Conservation (phyloP, 2,329 filamentous ascomycete species). For the Aureobasidium vineae region DNA sequence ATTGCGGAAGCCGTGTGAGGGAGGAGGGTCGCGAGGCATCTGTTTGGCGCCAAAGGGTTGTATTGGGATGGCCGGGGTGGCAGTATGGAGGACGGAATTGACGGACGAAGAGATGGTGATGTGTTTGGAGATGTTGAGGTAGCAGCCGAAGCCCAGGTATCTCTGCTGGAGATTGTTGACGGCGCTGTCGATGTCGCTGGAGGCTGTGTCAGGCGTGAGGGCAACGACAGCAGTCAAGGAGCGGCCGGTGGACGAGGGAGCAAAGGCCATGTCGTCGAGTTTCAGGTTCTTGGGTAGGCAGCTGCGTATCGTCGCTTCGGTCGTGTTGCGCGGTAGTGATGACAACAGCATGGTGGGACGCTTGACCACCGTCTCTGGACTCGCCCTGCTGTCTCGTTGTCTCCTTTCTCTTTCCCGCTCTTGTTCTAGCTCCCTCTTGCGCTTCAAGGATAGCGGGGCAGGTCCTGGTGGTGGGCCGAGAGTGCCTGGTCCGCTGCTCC, state of each 20-base stretch:
- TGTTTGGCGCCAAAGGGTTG: constrained; percentile 72
- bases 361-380: constrained; percentile 28
- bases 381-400: background rate
- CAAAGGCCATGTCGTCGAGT: constrained; percentile 74
- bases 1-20: constrained; percentile 45
- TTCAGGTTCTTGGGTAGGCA: constrained; percentile 55
- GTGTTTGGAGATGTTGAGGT: constrained; percentile 71
- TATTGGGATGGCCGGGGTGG: background rate
- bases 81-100: constrained; percentile 51
- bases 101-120: constrained; percentile 20
- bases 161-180: constrained; percentile 77
- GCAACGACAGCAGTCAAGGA: constrained; percentile 77
- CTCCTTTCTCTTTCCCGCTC: constrained; percentile 16
- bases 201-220: constrained; percentile 74
- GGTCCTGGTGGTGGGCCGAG: constrained; percentile 45
- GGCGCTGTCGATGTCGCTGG: constrained; percentile 76
- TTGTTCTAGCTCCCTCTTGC: constrained; percentile 37
- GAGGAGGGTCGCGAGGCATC: constrained; percentile 43
- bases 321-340: constrained; percentile 54
- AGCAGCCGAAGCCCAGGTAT: constrained; percentile 82
- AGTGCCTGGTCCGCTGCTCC: constrained; percentile 52
- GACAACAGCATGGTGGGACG: constrained; percentile 55
- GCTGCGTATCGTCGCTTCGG: constrained; percentile 50
- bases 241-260: constrained; percentile 42
- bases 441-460: constrained; percentile 37